These are phyloP conservation scores for Candida morakotiae DNA, from an alignment of 805 yeast genomes.

Conservation along the genomic window DNA sequence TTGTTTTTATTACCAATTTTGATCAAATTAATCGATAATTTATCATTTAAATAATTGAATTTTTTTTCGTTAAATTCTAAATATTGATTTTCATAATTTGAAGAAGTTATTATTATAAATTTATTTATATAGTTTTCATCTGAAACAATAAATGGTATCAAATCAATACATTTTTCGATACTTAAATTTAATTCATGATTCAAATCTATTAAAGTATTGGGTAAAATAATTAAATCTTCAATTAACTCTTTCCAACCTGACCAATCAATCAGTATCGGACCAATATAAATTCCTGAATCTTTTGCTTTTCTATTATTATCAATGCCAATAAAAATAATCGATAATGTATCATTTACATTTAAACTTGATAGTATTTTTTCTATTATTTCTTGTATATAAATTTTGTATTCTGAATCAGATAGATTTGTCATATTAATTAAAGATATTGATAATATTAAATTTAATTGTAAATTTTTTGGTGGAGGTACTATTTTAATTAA, in stretches of 20 bases:
- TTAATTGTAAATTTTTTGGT: constrained; percentile 37
- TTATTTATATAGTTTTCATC: constrained; percentile 9
- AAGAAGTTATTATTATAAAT: constrained; percentile 14
- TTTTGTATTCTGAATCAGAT: constrained; percentile 24
- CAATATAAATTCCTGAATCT: constrained; percentile 41
- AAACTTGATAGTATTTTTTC: constrained; percentile 22
- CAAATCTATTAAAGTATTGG: constrained; percentile 9
- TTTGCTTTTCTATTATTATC: constrained; percentile 37
- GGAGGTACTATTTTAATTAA: constrained; percentile 35
- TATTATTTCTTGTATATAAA: constrained; percentile 19
- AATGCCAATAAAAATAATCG: constrained; percentile 45
- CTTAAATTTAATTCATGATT: constrained; percentile 21
- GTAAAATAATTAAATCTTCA: constrained; percentile 27
- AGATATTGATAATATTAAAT: constrained; percentile 41
- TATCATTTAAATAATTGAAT: constrained; percentile 9
- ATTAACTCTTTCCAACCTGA: constrained; percentile 45
- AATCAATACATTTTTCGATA: constrained; percentile 24
- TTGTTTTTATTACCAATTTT: constrained; percentile 16
- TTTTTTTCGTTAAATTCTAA: background rate
- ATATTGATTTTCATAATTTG: constrained; percentile 7
- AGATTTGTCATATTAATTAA: constrained; percentile 22
- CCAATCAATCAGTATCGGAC: constrained; percentile 44
- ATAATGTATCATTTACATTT: constrained; percentile 39
- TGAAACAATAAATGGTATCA: constrained; percentile 21
- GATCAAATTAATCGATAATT: constrained; percentile 19